Conservation (phyloP, 306 rosid species). For the Cercis canadensis region DNA sequence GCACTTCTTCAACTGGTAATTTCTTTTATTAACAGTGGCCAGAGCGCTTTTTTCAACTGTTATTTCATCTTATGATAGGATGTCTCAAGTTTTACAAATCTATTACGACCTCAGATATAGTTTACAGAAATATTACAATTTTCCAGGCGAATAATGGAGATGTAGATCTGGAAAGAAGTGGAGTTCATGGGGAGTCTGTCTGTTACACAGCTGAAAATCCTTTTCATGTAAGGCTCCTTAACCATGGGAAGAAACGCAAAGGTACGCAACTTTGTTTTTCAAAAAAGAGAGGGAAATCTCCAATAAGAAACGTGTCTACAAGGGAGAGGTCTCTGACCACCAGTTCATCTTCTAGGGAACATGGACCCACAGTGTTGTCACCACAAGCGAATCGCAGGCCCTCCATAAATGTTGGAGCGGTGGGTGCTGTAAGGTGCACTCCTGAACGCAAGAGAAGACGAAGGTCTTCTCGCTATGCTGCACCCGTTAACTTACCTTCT, state of each 20-base stretch:
- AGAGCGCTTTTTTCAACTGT: background rate
- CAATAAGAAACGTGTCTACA: slow-evolving; percentile 43
- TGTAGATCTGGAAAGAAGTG: slow-evolving; percentile 64
- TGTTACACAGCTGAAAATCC: slow-evolving; percentile 70
- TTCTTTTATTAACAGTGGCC: slow-evolving; percentile 23
- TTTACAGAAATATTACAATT: slow-evolving; percentile 11
- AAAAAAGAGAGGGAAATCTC: slow-evolving; percentile 68
- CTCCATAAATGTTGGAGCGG: slow-evolving; percentile 60
- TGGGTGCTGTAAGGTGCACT: slow-evolving; percentile 53
- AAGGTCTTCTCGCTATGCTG: slow-evolving; percentile 51
- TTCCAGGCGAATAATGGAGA: slow-evolving; percentile 91
- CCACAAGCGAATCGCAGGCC: slow-evolving; percentile 58
- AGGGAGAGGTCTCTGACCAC: slow-evolving; percentile 45
- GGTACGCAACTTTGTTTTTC: slow-evolving; percentile 37
- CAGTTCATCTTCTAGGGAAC: slow-evolving; percentile 39
- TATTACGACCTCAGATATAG: background rate
- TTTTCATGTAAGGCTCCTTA: slow-evolving; percentile 68
- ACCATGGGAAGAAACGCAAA: slow-evolving; percentile 46
- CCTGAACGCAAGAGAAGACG: slow-evolving; percentile 81
- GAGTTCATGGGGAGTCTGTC: slow-evolving; percentile 49
- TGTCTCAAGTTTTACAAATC: background rate
- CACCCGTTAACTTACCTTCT: slow-evolving; percentile 64
- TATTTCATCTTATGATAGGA: slow-evolving; percentile 27
- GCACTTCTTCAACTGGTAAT: slow-evolving; percentile 92
- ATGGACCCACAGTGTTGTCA: slow-evolving; percentile 36